Conservation (phyloP, 257 asterid species). For the Perilla frutescens region DNA sequence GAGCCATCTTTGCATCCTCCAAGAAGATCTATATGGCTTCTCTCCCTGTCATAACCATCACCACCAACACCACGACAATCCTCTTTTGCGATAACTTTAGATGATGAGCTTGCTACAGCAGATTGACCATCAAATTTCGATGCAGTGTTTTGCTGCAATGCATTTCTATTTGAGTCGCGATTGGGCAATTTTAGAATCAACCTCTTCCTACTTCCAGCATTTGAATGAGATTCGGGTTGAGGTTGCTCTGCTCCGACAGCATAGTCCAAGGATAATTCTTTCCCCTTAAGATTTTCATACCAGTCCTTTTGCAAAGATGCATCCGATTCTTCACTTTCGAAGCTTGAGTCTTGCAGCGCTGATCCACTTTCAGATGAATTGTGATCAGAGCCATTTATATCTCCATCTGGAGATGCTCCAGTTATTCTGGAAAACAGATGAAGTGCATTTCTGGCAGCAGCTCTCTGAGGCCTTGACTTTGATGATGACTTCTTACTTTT, state of each 20-base stretch:
- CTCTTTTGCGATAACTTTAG: conserved; percentile 42
- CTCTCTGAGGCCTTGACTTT: conserved; percentile 92
- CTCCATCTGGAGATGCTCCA: conserved; percentile 81
- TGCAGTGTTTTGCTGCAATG: conserved; percentile 39
- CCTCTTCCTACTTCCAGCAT: conserved; percentile 65
- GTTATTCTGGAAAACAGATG: conserved; percentile 85
- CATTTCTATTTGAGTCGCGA: conserved; percentile 62
- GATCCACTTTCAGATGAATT: conserved; percentile 79
- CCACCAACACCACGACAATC: conserved; percentile 42
- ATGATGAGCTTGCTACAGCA: conserved; percentile 61
- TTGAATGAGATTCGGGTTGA: conserved; percentile 47
- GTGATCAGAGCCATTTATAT: conserved; percentile 56
- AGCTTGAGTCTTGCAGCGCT: conserved; percentile 66
- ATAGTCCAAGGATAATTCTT: conserved; percentile 61
- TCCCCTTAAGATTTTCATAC: conserved; percentile 68
- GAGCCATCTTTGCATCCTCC: conserved; percentile 72
- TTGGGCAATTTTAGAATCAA: conserved; percentile 82
- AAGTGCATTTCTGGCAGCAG: conserved; percentile 98
- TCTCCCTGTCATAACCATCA: conserved; percentile 48
- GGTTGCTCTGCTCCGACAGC: conserved; percentile 51
- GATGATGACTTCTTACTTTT: conserved; percentile 61
- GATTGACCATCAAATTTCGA: conserved; percentile 41
- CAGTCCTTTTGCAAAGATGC: conserved; percentile 56
- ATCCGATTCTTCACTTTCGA: conserved; percentile 79
- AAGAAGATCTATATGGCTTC: conserved; percentile 63